Evolutionary conservation across 805 yeast species (phyloP), one percentile per base, ranked within the genome.

Genomic region (Cyberlindnera nakhonratchasimensis): DNA sequence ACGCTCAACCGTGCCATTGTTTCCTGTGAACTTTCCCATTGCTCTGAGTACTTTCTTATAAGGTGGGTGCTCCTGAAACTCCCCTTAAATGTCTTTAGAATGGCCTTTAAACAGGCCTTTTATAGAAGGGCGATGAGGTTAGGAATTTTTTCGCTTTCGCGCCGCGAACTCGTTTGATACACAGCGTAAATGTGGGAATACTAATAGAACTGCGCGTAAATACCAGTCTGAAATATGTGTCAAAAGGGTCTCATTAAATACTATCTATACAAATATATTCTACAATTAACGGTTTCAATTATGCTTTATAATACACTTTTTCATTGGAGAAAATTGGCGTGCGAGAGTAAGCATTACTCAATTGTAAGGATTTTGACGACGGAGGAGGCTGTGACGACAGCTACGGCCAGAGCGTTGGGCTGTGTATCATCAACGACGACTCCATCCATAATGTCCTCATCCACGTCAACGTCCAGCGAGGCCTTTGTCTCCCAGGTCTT

Each of bases 1-100:
- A 51, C 66, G 61, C 12, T 50, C 56, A 16, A 54, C 42, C 6
- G 48, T 22, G 10, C 62, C 58, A 19, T 57, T 57, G 36, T 50
- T 40, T 0, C 59, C 59, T 10, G 59, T 51, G 30, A 52, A 29
- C 39, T 52, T 54, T 21, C 53, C 58, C 59, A 57, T 56, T 13
- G 8, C 23, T 19, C 5, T 29, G 7, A 6, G 9, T 12, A 26
- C 10, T 26, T 26, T 20, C 13, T 20, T 19, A n/a, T 7, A 30
- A 30, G 33, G 26, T 23, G 26, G 12, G 26, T 23, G 11, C 12
- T 23, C 11, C 33, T n/a, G 7, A 30, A 30, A 21, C n/a, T 12
- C 33, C 12, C 13, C 21, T 8, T 30, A 23, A 12, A 12, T 9
- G 26, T 12, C 26, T 23, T n/a, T n/a, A n/a, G n/a, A n/a, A n/a